A percentile compares a stretch with the other conserved stretches of the same genome.
These are phyloP conservation scores for Penicillium sp. DNA, from an alignment of 2,329 filamentous ascomycete species.

Conservation along the genomic window DNA sequence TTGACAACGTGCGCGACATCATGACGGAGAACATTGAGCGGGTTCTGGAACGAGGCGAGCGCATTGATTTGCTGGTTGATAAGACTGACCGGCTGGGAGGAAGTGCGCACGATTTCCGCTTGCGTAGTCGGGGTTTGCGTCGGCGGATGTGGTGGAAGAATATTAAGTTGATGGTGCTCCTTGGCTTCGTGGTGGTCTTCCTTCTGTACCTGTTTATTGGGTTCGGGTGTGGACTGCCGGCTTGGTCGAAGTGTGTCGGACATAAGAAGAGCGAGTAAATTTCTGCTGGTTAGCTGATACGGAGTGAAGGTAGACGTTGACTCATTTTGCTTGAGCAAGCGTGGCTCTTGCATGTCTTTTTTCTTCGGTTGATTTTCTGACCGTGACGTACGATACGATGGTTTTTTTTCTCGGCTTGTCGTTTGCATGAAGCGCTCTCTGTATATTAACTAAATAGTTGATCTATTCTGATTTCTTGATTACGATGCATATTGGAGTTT, in stretches of 20 bases:
- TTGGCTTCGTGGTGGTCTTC: slow-evolving; percentile 69
- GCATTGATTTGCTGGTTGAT: slow-evolving; percentile 90
- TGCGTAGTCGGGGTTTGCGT: slow-evolving; percentile 81
- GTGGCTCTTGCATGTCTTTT: neutral
- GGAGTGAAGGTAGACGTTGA: neutral
- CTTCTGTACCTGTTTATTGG: slow-evolving; percentile 71
- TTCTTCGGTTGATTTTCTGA: neutral
- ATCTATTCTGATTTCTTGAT: slow-evolving; percentile 12
- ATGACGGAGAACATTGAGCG: slow-evolving; percentile 96
- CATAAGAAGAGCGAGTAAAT: slow-evolving; percentile 3
- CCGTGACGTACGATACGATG: neutral
- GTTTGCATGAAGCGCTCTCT: neutral
- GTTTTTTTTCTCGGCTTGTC: neutral
- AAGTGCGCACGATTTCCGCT: slow-evolving; percentile 84
- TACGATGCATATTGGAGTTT: neutral
- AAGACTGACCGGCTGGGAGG: slow-evolving; percentile 93
- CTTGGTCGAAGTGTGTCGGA: slow-evolving; percentile 47
- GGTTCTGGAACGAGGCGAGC: slow-evolving; percentile 83
- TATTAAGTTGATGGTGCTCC: slow-evolving; percentile 83
- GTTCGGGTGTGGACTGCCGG: slow-evolving; percentile 70
- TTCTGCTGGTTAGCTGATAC: neutral
- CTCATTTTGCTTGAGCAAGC: neutral
- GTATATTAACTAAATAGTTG: neutral
- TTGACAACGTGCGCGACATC: slow-evolving; percentile 87
- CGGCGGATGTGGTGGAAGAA: slow-evolving; percentile 99